A percentile compares a stretch with the other conserved stretches of the same genome.
These are phyloP conservation scores for Sphaerostilbella broomeana DNA, from an alignment of 2,329 filamentous ascomycete species.

Conservation along the genomic window DNA sequence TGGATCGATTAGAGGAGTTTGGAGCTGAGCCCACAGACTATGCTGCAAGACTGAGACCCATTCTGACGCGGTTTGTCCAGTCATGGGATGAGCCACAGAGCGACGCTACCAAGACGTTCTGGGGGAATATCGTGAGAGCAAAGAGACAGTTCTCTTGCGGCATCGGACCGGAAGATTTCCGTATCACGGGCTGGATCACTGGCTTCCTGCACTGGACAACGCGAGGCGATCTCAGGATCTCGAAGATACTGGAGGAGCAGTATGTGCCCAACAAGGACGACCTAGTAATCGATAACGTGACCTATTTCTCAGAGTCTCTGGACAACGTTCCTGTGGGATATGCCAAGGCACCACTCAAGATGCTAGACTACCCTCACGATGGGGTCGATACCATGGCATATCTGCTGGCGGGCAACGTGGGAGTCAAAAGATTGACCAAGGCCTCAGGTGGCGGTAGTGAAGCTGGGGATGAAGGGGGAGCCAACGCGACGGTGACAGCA, in stretches of 20 bases:
- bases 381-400: slow-evolving; percentile 23
- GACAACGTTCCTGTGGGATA: slow-evolving; percentile 32
- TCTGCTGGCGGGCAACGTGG: slow-evolving; percentile 33
- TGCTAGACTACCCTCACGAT: slow-evolving; percentile 23
- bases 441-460: neutral
- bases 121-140: slow-evolving; percentile 35
- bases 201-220: slow-evolving; percentile 40
- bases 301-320: slow-evolving; percentile 24
- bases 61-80: slow-evolving; percentile 38
- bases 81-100: slow-evolving; percentile 36
- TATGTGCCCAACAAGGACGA: slow-evolving; percentile 1
- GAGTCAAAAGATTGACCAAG: slow-evolving; percentile 23
- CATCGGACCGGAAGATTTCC: slow-evolving; percentile 27
- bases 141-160: slow-evolving; percentile 25
- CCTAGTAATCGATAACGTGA: slow-evolving; percentile 23
- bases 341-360: slow-evolving; percentile 32
- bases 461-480: slow-evolving; percentile 4
- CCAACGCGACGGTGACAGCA: slow-evolving; percentile 18
- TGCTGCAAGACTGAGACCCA: slow-evolving; percentile 33
- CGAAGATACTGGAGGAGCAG: slow-evolving; percentile 11
- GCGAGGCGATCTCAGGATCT: slow-evolving; percentile 24
- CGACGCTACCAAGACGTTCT: slow-evolving; percentile 33
- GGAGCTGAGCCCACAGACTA: slow-evolving; percentile 37
- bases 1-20: slow-evolving; percentile 38
- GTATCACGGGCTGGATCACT: slow-evolving; percentile 42